phyloP scores from a whole-genome alignment of 768 basidiomycete species.

The Termitomyces sp. region DNA sequence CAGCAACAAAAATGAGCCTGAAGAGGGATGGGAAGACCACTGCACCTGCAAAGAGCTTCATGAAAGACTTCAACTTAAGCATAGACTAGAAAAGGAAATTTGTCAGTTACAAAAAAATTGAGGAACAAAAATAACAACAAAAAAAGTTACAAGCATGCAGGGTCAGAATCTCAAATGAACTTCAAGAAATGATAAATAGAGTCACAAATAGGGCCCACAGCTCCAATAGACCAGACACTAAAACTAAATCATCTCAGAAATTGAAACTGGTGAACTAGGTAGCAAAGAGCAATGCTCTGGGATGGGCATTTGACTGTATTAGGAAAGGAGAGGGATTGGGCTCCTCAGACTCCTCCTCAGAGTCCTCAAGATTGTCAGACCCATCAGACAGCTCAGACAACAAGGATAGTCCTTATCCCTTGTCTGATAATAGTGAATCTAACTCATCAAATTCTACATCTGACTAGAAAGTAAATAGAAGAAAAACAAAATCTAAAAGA shows the following conservation, averaged over 20 bases:
- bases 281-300: background rate
- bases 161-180: background rate
- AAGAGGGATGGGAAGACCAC: too few species aligned
- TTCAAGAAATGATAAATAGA: background rate
- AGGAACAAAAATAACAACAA: background rate
- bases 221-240: too few species aligned
- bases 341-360: background rate
- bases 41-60: background rate
- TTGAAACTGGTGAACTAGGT: background rate
- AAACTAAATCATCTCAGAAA: background rate
- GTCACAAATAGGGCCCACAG: background rate
- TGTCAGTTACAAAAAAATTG: background rate
- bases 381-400: too few species aligned
- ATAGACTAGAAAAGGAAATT: background rate
- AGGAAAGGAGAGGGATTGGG: background rate
- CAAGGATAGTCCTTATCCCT: too few species aligned
- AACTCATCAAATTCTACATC: too few species aligned
- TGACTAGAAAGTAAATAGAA: too few species aligned
- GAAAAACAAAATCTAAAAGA: constrained; percentile 17
- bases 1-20: too few species aligned
- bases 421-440: too few species aligned
- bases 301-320: background rate
- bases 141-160: background rate
- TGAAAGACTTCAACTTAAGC: background rate
- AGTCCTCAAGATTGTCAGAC: background rate